Percentiles rank a stretch among this genome's conserved stretches.
Conservation (phyloP, 331 rosid genomes). For the Pyrus hybrid region DNA sequence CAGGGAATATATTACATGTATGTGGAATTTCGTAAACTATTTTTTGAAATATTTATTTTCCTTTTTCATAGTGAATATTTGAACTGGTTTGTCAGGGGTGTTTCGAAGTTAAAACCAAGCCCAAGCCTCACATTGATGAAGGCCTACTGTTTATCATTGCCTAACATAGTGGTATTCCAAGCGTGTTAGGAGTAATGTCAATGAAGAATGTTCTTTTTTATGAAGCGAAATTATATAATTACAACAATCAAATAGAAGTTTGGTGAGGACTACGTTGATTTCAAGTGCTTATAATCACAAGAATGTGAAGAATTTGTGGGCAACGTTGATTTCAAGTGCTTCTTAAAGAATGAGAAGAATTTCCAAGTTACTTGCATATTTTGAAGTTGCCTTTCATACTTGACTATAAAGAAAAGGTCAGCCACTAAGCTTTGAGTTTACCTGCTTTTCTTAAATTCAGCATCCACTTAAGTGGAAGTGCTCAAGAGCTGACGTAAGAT, state of each 20-base stretch:
- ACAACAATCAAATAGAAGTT: constrained; percentile 55
- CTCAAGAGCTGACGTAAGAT: constrained; percentile 33
- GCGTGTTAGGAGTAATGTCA: constrained; percentile 56
- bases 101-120: constrained; percentile 94
- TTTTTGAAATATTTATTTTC: constrained; percentile 10
- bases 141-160: constrained; percentile 72
- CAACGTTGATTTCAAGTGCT: constrained; percentile 50
- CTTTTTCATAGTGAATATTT: constrained; percentile 45
- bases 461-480: constrained; percentile 42
- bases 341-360: constrained; percentile 75
- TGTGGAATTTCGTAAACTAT: constrained; percentile 8
- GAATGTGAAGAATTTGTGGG: constrained; percentile 25
- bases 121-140: constrained; percentile 91
- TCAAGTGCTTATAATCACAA: constrained; percentile 28
- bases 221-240: constrained; percentile 61
- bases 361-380: constrained; percentile 72
- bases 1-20: too few relatives aligned
- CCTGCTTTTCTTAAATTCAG: constrained; percentile 49
- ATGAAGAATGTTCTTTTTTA: constrained; percentile 41
- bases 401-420: constrained; percentile 68
- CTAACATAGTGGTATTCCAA: constrained; percentile 65
- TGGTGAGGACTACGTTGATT: constrained; percentile 47
- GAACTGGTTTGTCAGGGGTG: constrained; percentile 99
- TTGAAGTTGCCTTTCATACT: constrained; percentile 67
- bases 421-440: constrained; percentile 57